A percentile compares a stretch with the other conserved stretches of the same genome.
Evolutionary conservation across 1,284 basidiomycete species (phyloP).

Genomic region (Xerocomus amazonicus): DNA sequence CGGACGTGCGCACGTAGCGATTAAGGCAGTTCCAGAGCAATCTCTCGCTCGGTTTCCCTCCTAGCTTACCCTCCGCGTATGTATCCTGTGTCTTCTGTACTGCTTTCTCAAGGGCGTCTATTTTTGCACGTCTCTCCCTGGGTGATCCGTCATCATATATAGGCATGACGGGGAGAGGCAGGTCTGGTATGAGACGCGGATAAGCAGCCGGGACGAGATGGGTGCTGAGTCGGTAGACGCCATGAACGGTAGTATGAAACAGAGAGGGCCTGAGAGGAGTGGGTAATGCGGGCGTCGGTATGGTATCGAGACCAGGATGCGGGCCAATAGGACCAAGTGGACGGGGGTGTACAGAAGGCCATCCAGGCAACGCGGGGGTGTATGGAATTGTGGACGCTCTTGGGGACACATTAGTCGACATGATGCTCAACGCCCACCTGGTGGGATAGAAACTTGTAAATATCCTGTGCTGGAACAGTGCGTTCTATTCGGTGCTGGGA

Average conservation of each 20-base stretch:
- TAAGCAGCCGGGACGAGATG: conserved; percentile 75
- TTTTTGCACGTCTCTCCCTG: conserved; percentile 31
- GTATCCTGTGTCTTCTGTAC: conserved; percentile 21
- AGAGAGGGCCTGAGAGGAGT: conserved; percentile 15
- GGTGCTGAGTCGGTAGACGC: conserved; percentile 46
- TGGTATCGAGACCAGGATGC: conserved; percentile 10
- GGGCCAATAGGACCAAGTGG: conserved; percentile 10
- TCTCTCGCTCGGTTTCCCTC: conserved; percentile 32
- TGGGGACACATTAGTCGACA: not conserved
- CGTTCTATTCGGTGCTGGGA: too few species aligned
- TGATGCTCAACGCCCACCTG: not conserved
- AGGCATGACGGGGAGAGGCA: conserved; percentile 39
- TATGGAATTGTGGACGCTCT: conserved; percentile 21
- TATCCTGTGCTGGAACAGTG: too few species aligned
- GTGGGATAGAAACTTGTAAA: too few species aligned
- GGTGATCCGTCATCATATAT: conserved; percentile 11
- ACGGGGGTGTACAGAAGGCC: conserved; percentile 22
- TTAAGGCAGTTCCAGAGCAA: conserved; percentile 56
- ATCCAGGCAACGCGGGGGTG: conserved; percentile 18
- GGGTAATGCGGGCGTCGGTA: conserved; percentile 17
- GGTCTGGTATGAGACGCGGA: conserved; percentile 51
- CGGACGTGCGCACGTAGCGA: conserved; percentile 43
- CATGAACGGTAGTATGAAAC: conserved; percentile 21
- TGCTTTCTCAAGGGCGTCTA: conserved; percentile 21
- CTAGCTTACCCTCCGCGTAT: conserved; percentile 19